These are phyloP conservation scores for Scedosporium boydii DNA, from an alignment of 2,329 filamentous ascomycete genomes.

Conservation along the genomic window DNA sequence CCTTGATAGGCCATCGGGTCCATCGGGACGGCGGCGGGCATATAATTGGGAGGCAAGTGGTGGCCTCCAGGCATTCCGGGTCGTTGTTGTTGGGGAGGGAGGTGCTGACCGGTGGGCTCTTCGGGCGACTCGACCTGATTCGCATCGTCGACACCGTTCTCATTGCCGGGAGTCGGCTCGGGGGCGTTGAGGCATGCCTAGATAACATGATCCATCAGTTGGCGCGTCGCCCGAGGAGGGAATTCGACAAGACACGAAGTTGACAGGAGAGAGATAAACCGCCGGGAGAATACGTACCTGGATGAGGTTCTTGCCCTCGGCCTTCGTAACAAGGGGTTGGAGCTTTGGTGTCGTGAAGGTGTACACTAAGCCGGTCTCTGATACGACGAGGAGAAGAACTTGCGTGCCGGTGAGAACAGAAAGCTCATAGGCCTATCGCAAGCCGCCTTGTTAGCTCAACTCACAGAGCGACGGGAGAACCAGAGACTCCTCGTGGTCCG, in stretches of 20 bases:
- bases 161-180: slow-evolving; percentile 71
- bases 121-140: slow-evolving; percentile 84
- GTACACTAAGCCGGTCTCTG: slow-evolving; percentile 93
- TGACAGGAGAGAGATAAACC: slow-evolving; percentile 6
- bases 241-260: background rate
- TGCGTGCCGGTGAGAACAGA: slow-evolving; percentile 97
- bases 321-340: slow-evolving; percentile 94
- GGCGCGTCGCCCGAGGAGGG: background rate
- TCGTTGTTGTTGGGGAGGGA: slow-evolving; percentile 51
- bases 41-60: slow-evolving; percentile 56
- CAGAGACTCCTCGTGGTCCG: background rate
- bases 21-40: slow-evolving; percentile 54
- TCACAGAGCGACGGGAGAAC: background rate
- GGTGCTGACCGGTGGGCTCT: slow-evolving; percentile 68
- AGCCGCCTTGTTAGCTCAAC: slow-evolving; percentile 7
- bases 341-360: slow-evolving; percentile 98
- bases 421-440: slow-evolving; percentile 77
- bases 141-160: slow-evolving; percentile 69
- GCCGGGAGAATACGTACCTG: slow-evolving; percentile 56
- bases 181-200: slow-evolving; percentile 95
- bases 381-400: slow-evolving; percentile 91
- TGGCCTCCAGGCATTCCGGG: slow-evolving; percentile 57
- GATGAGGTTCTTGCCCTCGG: slow-evolving; percentile 98
- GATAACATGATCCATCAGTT: background rate
- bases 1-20: slow-evolving; percentile 74